Conservation (phyloP, 2,329 filamentous ascomycete genomes). For the Paraphaeosphaeria minitans region DNA sequence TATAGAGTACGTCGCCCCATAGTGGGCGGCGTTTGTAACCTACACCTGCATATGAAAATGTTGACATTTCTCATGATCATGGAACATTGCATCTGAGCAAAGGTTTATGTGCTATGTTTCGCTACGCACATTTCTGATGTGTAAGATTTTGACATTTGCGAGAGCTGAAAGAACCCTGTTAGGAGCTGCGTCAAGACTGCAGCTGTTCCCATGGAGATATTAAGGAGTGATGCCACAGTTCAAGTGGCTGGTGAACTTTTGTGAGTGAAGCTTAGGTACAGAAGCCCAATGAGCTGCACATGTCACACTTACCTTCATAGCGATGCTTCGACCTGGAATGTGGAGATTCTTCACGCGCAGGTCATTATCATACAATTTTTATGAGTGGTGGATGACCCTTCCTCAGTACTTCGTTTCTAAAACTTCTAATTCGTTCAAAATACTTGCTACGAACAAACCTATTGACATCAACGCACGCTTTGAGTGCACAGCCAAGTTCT, state of each 20-base stretch:
- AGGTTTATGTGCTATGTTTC: too few relatives aligned
- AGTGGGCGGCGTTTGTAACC: background rate
- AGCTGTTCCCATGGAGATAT: too few relatives aligned
- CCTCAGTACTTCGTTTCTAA: background rate
- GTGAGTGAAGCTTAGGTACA: background rate
- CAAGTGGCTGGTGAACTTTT: background rate
- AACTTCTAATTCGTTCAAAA: background rate
- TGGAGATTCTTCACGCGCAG: background rate
- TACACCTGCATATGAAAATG: background rate
- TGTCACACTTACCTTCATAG: background rate
- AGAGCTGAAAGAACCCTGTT: too few relatives aligned
- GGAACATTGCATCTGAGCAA: background rate
- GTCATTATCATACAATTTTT: background rate
- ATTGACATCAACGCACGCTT: background rate
- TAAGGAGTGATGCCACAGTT: background rate
- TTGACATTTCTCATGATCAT: background rate
- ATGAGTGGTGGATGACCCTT: background rate
- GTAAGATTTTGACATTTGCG: too few relatives aligned
- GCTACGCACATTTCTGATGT: too few relatives aligned
- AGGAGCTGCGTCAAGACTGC: too few relatives aligned
- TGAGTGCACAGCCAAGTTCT: background rate
- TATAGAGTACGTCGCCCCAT: background rate
- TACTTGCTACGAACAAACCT: background rate
- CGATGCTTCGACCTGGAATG: background rate
- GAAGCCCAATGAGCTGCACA: background rate